phyloP scores from a whole-genome alignment of 108 stramenopile species.

The Stephanodiscus minutulus region DNA sequence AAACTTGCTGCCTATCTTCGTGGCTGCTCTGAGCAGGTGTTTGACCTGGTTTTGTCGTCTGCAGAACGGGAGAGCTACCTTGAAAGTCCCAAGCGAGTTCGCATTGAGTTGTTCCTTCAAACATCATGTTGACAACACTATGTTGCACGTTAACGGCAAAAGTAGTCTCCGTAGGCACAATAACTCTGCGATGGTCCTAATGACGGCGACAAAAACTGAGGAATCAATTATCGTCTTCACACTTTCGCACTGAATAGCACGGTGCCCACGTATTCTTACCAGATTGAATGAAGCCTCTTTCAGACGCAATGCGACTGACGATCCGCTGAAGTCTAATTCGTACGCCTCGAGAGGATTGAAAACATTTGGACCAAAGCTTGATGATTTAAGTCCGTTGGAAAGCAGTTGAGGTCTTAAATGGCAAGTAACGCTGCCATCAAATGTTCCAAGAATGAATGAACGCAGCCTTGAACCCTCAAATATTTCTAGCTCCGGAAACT shows the following conservation, averaged over 20 bases:
- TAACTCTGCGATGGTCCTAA: constrained; percentile 76
- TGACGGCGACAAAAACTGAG: background rate
- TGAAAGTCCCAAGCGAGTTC: constrained; percentile 90
- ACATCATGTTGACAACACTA: constrained; percentile 79
- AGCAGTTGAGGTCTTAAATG: constrained; percentile 82
- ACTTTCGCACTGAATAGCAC: background rate
- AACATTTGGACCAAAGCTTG: constrained; percentile 67
- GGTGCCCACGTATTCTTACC: constrained; percentile 10
- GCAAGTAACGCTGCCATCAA: constrained; percentile 63
- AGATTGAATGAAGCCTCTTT: constrained; percentile 73
- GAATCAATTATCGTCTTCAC: background rate
- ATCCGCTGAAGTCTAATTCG: constrained; percentile 84
- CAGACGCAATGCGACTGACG: constrained; percentile 60
- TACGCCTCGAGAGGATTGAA: constrained; percentile 91
- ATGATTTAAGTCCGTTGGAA: constrained; percentile 8
- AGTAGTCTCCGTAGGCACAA: constrained; percentile 81
- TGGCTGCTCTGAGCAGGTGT: constrained; percentile 68
- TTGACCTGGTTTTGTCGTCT: constrained; percentile 70
- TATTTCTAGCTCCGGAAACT: constrained; percentile 89
- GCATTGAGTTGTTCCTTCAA: constrained; percentile 82
- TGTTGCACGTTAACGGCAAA: constrained; percentile 66
- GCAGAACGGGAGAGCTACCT: constrained; percentile 80
- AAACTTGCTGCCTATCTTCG: constrained; percentile 79
- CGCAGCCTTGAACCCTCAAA: constrained; percentile 75
- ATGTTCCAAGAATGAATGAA: constrained; percentile 62